Evolutionary conservation across 1,139 yeast species (phyloP).

Genomic region (Suhomyces choctaworum): DNA sequence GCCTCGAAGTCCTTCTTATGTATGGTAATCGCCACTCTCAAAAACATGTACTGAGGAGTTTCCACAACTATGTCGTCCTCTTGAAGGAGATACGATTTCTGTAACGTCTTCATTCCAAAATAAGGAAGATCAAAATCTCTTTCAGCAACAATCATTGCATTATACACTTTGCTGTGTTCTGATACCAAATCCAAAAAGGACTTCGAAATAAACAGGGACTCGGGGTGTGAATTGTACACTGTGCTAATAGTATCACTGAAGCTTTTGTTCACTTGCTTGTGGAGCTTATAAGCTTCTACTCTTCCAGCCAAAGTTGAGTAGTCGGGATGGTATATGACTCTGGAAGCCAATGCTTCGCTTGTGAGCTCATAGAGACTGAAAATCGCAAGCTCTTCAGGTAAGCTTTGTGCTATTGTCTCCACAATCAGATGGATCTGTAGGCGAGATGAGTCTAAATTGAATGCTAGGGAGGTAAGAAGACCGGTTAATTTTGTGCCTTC

Average conservation of each 20-base stretch:
- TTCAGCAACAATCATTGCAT: conserved; percentile 34
- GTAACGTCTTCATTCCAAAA: conserved; percentile 56
- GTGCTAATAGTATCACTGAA: conserved; percentile 38
- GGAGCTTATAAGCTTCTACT: conserved; percentile 37
- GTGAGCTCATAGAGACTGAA: conserved; percentile 38
- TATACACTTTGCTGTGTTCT: conserved; percentile 33
- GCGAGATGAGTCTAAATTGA: conserved; percentile 22
- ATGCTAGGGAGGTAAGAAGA: conserved; percentile 14
- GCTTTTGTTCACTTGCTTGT: conserved; percentile 22
- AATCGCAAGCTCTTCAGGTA: conserved; percentile 35
- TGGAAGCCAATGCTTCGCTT: conserved; percentile 48
- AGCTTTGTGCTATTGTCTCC: conserved; percentile 23
- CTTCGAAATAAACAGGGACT: conserved; percentile 24
- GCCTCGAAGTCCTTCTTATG: conserved; percentile 41
- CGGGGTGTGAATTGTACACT: not conserved
- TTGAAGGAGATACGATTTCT: conserved; percentile 46
- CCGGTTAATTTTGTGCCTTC: conserved; percentile 16
- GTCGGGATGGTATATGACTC: conserved; percentile 48
- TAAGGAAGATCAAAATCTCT: conserved; percentile 47
- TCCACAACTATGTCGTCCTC: conserved; percentile 40
- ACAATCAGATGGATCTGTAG: conserved; percentile 26
- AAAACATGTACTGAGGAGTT: conserved; percentile 51
- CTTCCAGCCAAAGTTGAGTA: conserved; percentile 51
- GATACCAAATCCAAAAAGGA: conserved; percentile 32
- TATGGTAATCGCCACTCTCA: conserved; percentile 56